phyloP scores from a whole-genome alignment of 306 rosid genomes.

The Erythrophleum fordii region DNA sequence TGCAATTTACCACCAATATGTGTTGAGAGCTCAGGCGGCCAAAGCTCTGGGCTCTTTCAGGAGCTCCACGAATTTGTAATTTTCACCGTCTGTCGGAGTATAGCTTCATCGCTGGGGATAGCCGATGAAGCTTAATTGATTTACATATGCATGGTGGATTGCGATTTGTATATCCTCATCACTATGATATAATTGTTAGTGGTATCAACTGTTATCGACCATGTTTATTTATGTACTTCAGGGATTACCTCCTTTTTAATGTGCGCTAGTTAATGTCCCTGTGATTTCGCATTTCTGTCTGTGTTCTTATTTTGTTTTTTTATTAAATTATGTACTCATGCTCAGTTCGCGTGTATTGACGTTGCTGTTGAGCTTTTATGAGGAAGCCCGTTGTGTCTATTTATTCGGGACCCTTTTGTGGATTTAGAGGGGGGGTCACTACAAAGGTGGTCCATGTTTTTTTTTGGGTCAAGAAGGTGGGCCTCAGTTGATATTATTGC shows the following conservation, averaged over 20 bases:
- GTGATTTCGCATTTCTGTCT: not conserved
- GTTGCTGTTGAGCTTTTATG: not conserved
- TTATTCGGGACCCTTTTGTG: constrained; percentile 15
- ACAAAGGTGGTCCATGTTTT: constrained; percentile 38
- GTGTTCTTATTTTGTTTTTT: not conserved
- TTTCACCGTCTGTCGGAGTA: not conserved
- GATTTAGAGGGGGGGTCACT: constrained; percentile 32
- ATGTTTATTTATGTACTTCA: constrained; percentile 22
- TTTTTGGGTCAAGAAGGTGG: constrained; percentile 26
- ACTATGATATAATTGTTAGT: not conserved
- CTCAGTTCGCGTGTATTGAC: constrained; percentile 36
- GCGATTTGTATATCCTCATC: constrained; percentile 34
- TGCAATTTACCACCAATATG: constrained; percentile 54
- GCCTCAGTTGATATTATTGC: not conserved
- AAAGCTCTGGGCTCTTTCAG: constrained; percentile 56
- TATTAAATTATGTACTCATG: not conserved
- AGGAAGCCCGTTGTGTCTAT: constrained; percentile 26
- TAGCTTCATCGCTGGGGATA: not conserved
- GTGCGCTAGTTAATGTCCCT: not conserved
- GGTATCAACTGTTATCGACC: not conserved
- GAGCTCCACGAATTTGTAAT: constrained; percentile 45
- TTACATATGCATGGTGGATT: constrained; percentile 32
- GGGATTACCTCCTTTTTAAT: constrained; percentile 19
- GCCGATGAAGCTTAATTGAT: not conserved
- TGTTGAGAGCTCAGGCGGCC: constrained; percentile 51